Evolutionary conservation across 1,284 basidiomycete species (phyloP), one percentile per base, ranked within the genome.

Genomic region (Rhodotorula sp.): DNA sequence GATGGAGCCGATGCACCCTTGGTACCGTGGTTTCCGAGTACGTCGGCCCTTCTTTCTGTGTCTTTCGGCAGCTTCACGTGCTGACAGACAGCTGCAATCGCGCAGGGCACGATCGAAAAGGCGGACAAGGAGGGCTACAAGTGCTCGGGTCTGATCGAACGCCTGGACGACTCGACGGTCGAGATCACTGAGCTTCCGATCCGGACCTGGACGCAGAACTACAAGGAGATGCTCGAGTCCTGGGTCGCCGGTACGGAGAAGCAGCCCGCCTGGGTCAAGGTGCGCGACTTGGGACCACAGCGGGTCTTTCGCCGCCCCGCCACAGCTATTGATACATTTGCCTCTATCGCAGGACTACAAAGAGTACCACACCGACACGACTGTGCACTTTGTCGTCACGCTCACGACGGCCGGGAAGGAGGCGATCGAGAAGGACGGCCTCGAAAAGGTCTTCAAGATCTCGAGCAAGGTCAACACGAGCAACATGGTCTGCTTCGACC

Each of bases 401-500:
- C 91, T 99, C 88, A 85, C 85, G 12, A 87, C 90, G 64, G 90
- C 90, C 78, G 90, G 90, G 67, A 86, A 97, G 77, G 87, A 91
- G 77, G 92, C 92, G 80, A 92, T 94, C 3, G 92, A 94, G 79
- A 87, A 87, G 68, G 92, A 97, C 80, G 96, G 96, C 3, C 82
- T 97, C 56, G 82, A 90, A 49, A 94, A 96, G 81, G 92, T 88
- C 80, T 98, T 99, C 88, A 97, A 96, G 83, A 83, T 97, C 65
- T 88, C 89, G 6, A 84, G 85, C 58, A 91, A 93, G 80, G 83
- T 98, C 80, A 90, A 86, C 80, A 97, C 93, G 15, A 87, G 87
- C 80, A 99, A 99, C 84, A 98, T 99, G 97, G 97, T 99, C 15
- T 93, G 93, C 82, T 99, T 99, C 82, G 95, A 98, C 82, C 87